These are phyloP conservation scores for Hortiboletus campestris DNA, from an alignment of 768 basidiomycete species.

Conservation along the genomic window DNA sequence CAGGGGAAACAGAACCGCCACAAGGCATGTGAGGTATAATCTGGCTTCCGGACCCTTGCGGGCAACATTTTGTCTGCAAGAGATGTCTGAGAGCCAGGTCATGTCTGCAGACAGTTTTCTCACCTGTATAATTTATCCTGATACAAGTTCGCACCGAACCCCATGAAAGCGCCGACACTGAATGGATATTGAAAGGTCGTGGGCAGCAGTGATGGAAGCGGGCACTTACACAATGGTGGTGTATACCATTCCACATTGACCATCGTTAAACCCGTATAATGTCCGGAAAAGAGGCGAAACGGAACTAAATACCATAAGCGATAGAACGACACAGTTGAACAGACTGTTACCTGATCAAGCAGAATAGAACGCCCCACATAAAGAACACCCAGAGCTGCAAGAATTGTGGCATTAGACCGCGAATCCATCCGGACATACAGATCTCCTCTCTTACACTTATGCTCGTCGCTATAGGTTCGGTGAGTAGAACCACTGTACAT, in stretches of 20 bases:
- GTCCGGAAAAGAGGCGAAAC: conserved; percentile 52
- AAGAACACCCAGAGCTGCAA: conserved; percentile 63
- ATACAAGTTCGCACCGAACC: conserved; percentile 41
- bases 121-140: conserved; percentile 50
- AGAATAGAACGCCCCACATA: conserved; percentile 71
- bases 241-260: conserved; percentile 59
- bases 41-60: conserved; percentile 52
- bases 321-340: background rate
- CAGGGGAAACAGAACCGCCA: conserved; percentile 49
- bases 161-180: conserved; percentile 53
- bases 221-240: conserved; percentile 49
- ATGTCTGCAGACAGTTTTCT: background rate
- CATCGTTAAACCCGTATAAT: conserved; percentile 60
- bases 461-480: conserved; percentile 68
- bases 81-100: conserved; percentile 20
- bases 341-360: conserved; percentile 50
- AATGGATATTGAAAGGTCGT: background rate
- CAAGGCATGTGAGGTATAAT: conserved; percentile 53
- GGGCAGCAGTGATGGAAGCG: background rate
- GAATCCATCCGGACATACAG: background rate
- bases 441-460: conserved; percentile 54
- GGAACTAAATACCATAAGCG: conserved; percentile 38
- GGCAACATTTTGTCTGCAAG: conserved; percentile 28
- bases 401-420: background rate
- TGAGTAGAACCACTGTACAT: conserved; percentile 18